Conservation (phyloP, 1,284 basidiomycete species). For the Rugiboletus extremiorientalis region DNA sequence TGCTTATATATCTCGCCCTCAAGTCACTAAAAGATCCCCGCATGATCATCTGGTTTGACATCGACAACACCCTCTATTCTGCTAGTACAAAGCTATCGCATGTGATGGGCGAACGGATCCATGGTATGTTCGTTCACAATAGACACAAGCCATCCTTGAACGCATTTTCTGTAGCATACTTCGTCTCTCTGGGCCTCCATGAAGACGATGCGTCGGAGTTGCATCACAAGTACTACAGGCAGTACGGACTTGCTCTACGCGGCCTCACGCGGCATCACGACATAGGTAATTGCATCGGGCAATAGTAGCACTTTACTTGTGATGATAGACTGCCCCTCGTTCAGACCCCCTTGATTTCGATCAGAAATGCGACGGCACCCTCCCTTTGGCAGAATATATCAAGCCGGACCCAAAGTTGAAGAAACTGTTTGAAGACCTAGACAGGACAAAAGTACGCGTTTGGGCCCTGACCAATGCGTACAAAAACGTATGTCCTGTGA, state of each 20-base stretch:
- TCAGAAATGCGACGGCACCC: constrained; percentile 76
- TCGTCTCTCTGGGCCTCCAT: constrained; percentile 65
- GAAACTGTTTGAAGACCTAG: constrained; percentile 75
- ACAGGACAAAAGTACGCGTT: constrained; percentile 73
- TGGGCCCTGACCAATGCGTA: constrained; percentile 87
- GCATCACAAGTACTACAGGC: constrained; percentile 74
- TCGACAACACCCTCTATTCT: constrained; percentile 87
- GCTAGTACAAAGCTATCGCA: constrained; percentile 73
- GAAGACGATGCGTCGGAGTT: constrained; percentile 72
- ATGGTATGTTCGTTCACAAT: constrained; percentile 45
- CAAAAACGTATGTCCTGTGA: constrained; percentile 51
- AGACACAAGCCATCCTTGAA: neutral
- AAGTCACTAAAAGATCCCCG: constrained; percentile 40
- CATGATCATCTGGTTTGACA: constrained; percentile 76
- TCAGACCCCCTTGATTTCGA: constrained; percentile 88
- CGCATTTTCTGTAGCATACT: constrained; percentile 57
- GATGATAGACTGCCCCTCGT: neutral
- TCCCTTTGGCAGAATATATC: constrained; percentile 83
- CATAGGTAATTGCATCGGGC: constrained; percentile 54
- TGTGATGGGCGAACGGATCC: constrained; percentile 80
- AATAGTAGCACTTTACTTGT: neutral
- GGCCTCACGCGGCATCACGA: constrained; percentile 79
- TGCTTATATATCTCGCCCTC: constrained; percentile 1
- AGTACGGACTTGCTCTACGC: constrained; percentile 84
- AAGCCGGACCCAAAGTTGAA: constrained; percentile 62